These are phyloP conservation scores for Pisolithus marmoratus DNA, from an alignment of 768 basidiomycete species.

Conservation along the genomic window DNA sequence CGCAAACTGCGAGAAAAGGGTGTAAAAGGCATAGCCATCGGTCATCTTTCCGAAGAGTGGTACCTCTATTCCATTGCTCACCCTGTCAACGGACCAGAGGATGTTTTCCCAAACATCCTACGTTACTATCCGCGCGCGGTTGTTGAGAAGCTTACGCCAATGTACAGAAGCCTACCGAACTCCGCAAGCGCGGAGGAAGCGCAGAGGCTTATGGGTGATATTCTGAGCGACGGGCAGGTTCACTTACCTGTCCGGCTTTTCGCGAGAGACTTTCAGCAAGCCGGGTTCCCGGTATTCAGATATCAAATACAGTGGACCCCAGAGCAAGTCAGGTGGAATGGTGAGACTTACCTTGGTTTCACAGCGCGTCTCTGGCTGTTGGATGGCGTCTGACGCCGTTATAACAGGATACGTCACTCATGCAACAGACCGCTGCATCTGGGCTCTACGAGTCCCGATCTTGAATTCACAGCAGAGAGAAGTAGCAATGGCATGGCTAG, in stretches of 20 bases:
- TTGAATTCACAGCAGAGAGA: slow-evolving; percentile 41
- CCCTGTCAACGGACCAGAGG: slow-evolving; percentile 42
- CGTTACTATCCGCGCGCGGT: slow-evolving; percentile 54
- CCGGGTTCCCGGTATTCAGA: slow-evolving; percentile 58
- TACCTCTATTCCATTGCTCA: slow-evolving; percentile 71
- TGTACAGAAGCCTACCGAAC: slow-evolving; percentile 38
- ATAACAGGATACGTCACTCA: slow-evolving; percentile 66
- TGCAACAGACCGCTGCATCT: slow-evolving; percentile 56
- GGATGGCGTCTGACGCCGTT: not conserved
- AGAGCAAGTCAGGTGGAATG: slow-evolving; percentile 48
- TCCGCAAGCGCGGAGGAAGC: slow-evolving; percentile 40
- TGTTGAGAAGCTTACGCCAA: slow-evolving; percentile 38
- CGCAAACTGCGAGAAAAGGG: slow-evolving; percentile 49
- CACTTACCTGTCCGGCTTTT: slow-evolving; percentile 63
- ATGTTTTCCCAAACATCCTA: slow-evolving; percentile 52
- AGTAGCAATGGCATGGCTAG: slow-evolving; percentile 52
- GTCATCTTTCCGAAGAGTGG: slow-evolving; percentile 73
- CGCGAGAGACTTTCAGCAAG: slow-evolving; percentile 49
- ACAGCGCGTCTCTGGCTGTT: not conserved
- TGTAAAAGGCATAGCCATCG: slow-evolving; percentile 55
- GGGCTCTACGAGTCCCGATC: slow-evolving; percentile 51
- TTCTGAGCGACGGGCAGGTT: slow-evolving; percentile 59
- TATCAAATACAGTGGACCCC: slow-evolving; percentile 71
- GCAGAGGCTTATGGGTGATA: slow-evolving; percentile 48
- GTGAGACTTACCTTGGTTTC: slow-evolving; percentile 37